Percentiles rank a stretch among this genome's conserved stretches.
Conservation (phyloP, 495 filamentous ascomycete species). For the Penicillium psychrofluorescens region DNA sequence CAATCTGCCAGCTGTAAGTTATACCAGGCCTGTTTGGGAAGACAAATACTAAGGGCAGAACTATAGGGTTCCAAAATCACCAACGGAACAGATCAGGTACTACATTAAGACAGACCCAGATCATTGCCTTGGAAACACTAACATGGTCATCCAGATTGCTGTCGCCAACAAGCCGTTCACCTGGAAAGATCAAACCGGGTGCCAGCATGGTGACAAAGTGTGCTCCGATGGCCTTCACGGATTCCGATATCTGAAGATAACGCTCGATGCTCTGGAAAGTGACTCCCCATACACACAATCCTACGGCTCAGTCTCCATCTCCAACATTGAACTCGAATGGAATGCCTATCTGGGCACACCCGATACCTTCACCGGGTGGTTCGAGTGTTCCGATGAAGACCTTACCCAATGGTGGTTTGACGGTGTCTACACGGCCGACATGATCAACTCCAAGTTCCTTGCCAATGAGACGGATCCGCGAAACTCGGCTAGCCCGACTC, state of each 20-base stretch:
- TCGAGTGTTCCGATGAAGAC: slow-evolving; percentile 37
- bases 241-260: slow-evolving; percentile 40
- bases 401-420: slow-evolving; percentile 45
- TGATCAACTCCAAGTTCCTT: slow-evolving; percentile 30
- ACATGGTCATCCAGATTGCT: slow-evolving; percentile 16
- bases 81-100: slow-evolving; percentile 8
- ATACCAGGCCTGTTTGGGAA: neutral
- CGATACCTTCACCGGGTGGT: slow-evolving; percentile 38
- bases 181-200: slow-evolving; percentile 35
- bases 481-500: slow-evolving; percentile 23
- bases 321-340: slow-evolving; percentile 28
- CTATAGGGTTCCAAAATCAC: slow-evolving; percentile 1
- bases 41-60: neutral
- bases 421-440: slow-evolving; percentile 38
- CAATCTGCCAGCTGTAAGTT: slow-evolving; percentile 17
- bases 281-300: slow-evolving; percentile 34
- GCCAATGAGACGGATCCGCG: slow-evolving; percentile 29
- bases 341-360: slow-evolving; percentile 34
- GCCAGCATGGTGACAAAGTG: slow-evolving; percentile 26
- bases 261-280: slow-evolving; percentile 26
- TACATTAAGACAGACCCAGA: neutral
- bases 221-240: slow-evolving; percentile 43
- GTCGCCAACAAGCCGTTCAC: slow-evolving; percentile 26
- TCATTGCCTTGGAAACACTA: neutral
- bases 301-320: slow-evolving; percentile 28